phyloP scores from a whole-genome alignment of 2,329 filamentous ascomycete genomes.

The Aspergillus sp. region DNA sequence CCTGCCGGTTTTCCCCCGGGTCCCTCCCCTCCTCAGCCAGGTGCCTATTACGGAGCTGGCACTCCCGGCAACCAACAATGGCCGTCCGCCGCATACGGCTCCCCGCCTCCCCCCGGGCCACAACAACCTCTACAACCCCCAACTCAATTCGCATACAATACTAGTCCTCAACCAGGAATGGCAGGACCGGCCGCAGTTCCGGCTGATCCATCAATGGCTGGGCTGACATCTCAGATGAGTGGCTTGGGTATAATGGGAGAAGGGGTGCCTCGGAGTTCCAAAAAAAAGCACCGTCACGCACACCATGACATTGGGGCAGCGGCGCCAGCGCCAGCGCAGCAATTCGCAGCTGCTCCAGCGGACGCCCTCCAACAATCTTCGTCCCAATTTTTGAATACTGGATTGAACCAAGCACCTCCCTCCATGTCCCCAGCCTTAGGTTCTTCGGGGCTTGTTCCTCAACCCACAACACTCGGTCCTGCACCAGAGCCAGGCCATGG shows the following conservation, averaged over 20 bases:
- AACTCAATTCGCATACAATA: constrained; percentile 29
- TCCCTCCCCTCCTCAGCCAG: constrained; percentile 40
- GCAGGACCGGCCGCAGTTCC: constrained; percentile 12
- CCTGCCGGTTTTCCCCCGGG: constrained; percentile 35
- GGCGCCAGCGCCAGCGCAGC: constrained; percentile 49
- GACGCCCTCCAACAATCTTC: constrained; percentile 52
- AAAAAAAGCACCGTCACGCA: constrained; percentile 95
- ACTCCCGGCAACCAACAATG: constrained; percentile 35
- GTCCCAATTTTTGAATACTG: constrained; percentile 61
- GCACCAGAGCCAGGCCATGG: constrained; percentile 52
- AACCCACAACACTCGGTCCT: constrained; percentile 46
- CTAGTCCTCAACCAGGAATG: constrained; percentile 25
- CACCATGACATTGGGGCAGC: constrained; percentile 77
- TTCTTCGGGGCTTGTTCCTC: constrained; percentile 26
- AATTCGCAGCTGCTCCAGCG: constrained; percentile 58
- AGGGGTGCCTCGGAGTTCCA: constrained; percentile 48
- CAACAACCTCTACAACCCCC: constrained; percentile 26
- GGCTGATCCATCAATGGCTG: constrained; percentile 37
- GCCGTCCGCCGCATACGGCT: constrained; percentile 26
- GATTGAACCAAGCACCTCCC: constrained; percentile 39
- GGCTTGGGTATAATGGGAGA: constrained; percentile 67
- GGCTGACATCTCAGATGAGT: constrained; percentile 68
- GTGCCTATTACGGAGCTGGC: constrained; percentile 35
- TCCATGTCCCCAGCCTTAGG: constrained; percentile 28
- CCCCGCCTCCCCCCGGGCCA: constrained; percentile 15